Evolutionary conservation across 2,329 filamentous ascomycete species (phyloP), one percentile per base, ranked within the genome.

Genomic region (Cladobotryum mycophilum): DNA sequence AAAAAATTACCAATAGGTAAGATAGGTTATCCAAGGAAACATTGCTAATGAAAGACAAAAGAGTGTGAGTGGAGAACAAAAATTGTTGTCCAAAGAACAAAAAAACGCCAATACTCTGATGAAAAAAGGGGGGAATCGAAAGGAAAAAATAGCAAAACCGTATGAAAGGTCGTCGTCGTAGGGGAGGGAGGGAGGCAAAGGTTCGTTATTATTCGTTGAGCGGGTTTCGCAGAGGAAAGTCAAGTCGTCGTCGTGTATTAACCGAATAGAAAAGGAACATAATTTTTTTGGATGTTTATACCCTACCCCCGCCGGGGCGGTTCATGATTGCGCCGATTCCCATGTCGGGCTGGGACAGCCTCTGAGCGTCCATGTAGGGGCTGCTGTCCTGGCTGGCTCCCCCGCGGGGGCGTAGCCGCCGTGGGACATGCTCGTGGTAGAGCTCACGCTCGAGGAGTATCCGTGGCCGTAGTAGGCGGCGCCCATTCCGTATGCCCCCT

Each of bases 271-370:
- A 20, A 34, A 7, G 22, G 25, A 14, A 5, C 20, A 45, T 9
- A 33, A 30, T 9, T n/a, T n/a, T 13, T 15, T 20, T n/a, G n/a
- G n/a, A n/a, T n/a, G n/a, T n/a, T n/a, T 51, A 62, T 36, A 60
- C 30, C 33, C 61, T 58, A 20, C 61, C 60, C 35, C 65, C 61
- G 8, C 64, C 61, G 13, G 74, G 70, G 20, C 76, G 71, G 64
- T 82, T 80, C 57, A 83, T 79, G 52, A 83, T 76, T 46, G 76
- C 70, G 47, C 76, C 76, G 58, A 84, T 82, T 20, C 77, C 79
- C 79, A 84, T 82, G 58, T 82, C 80, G 45, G 76, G 75, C 55
- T 76, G 78, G 5, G 79, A 70, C 49, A 81, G 68, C 40, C 79
- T 66, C 56, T 74, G 71, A 8, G 69, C 66, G 55, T 58, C 67